Percentiles rank a stretch among this genome's conserved stretches.
Evolutionary conservation across 768 basidiomycete species (phyloP).

Genomic region (Gyrodon lividus): DNA sequence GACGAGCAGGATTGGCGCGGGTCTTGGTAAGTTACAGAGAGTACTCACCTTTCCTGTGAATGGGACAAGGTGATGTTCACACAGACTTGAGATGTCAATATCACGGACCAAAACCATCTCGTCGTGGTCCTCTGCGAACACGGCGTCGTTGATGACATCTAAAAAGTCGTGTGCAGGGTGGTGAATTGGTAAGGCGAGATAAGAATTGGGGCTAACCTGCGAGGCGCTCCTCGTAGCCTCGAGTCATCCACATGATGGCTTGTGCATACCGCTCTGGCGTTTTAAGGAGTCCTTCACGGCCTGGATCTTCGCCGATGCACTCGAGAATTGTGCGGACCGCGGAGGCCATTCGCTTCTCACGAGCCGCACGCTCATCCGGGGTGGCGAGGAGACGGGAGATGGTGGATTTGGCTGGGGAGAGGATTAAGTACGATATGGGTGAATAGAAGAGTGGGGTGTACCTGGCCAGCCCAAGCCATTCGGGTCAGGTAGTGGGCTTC

Average conservation of each 20-base stretch:
- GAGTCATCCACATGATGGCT: conserved; percentile 98
- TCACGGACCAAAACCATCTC: conserved; percentile 99
- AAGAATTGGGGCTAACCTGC: conserved; percentile 53
- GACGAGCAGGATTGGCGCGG: conserved; percentile 20
- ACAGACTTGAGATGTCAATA: conserved; percentile 95
- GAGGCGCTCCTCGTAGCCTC: conserved; percentile 94
- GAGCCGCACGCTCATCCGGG: conserved; percentile 62
- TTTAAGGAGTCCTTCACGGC: conserved; percentile 85
- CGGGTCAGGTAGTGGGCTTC: conserved; percentile 43
- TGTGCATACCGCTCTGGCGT: conserved; percentile 97
- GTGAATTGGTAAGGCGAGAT: conserved; percentile 1
- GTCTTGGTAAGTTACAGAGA: background rate
- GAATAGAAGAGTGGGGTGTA: conserved; percentile 31
- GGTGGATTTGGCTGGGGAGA: conserved; percentile 79
- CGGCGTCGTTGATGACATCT: conserved; percentile 99
- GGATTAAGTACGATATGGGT: conserved; percentile 7
- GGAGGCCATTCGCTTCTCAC: conserved; percentile 73
- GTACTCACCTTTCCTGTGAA: conserved; percentile 90
- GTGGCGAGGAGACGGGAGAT: conserved; percentile 81
- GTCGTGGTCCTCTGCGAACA: conserved; percentile 98
- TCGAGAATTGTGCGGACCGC: conserved; percentile 93
- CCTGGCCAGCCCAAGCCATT: conserved; percentile 95
- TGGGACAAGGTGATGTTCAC: conserved; percentile 98
- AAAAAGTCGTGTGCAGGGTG: conserved; percentile 13
- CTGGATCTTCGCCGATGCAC: conserved; percentile 97